Evolutionary conservation across 805 yeast genomes (phyloP), one percentile per base, ranked within the genome.

Genomic region (Kluyveromyces dobzhanskii): DNA sequence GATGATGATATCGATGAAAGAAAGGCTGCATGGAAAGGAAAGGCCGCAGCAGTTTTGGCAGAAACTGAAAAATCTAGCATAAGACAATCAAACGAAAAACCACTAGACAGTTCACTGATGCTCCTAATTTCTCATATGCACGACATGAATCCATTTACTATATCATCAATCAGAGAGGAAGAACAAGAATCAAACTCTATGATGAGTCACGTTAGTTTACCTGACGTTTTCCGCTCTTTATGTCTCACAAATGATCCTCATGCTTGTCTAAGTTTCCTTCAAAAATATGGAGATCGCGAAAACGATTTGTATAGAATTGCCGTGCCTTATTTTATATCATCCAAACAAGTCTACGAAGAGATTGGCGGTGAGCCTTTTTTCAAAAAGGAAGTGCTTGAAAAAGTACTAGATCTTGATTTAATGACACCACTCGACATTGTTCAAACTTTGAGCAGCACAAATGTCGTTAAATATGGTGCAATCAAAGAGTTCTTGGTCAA

Each of bases 351-450:
- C 2, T 71, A 75, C 44, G 61, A 69, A 3, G 60, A 64, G 26
- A 70, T 82, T 4, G 76, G 84, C 1, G 69, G 71, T 12, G 64
- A 62, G 18, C 70, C 71, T 31, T 64, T 71, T 34, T 61, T 76
- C 40, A 51, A 49, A 34, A 59, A 62, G 37, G 53, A 55, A 13
- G 62, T 88, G 1, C 57, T 90, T 14, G 62, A 71, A 19, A 70
- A 67, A 41, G 71, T 85, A 35, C 70, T 74, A 34, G 55, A 64
- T 2, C 61, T 66, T 12, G 71, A 74, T 35, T 54, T 82, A 12
- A 67, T 85, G 61, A 68, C 94, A 0, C 83, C 94, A 0, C 58
- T 85, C 14, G 96, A 88, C 47, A 64, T 92, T 1, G 67, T 90
- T n/a, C 78, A 80, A 44, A 71, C 78, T 2, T 58, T 87, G 31